Base-by-base conservation (phyloP, 139 green algal species). In the Ettlia oleoabundans region DNA sequence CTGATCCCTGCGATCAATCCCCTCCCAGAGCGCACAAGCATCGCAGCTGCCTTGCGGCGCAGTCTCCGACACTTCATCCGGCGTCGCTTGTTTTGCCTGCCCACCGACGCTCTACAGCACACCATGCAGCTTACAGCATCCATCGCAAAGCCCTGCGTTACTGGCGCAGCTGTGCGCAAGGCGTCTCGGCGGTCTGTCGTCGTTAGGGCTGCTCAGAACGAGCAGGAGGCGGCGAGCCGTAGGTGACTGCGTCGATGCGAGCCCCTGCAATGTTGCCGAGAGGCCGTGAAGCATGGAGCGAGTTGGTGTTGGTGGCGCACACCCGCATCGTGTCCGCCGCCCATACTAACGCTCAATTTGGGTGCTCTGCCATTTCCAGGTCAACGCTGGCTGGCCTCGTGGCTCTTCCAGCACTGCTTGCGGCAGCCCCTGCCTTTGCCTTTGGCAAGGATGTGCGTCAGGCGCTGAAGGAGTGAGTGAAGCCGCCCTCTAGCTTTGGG, bases 371-470 rank as follows among this genome's bases (percentile, higher is more conserved):
- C 38, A 55, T 69, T 21, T 58, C 55, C 75, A 81, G 75, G 58
- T 37, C 75, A 9, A 58, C 58, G 15, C 58, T 71, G 24, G 47
- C 58, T 3, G 40, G 38, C n/a, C 28, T 81, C 2, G 75, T 21
- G 38, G 75, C 40, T 30, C 55, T 81, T 28, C 75, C 75, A 2
- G 58, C 58, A 28, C 55, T 81, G 19, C 28, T 70, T 68, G 75
- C 75, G 7, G 75, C 75, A 1, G 38, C 55, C 3, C 75, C 75
- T 19, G 75, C 75, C 24, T 35, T 81, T 51, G 75, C 75, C 7
- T n/a, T 81, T n/a, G 75, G 75, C 75, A 81, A 81, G 75, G 75
- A 81, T n/a, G 38, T 62, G n/a, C 38, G 38, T 3, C n/a, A 61
- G 38, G 75, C 75, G 3, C 55, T 81, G 28, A 30, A 35, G 30